A percentile compares a stretch with the other conserved stretches of the same genome.
Conservation (phyloP, 345 rosid genomes). For the Linum lewisii region DNA sequence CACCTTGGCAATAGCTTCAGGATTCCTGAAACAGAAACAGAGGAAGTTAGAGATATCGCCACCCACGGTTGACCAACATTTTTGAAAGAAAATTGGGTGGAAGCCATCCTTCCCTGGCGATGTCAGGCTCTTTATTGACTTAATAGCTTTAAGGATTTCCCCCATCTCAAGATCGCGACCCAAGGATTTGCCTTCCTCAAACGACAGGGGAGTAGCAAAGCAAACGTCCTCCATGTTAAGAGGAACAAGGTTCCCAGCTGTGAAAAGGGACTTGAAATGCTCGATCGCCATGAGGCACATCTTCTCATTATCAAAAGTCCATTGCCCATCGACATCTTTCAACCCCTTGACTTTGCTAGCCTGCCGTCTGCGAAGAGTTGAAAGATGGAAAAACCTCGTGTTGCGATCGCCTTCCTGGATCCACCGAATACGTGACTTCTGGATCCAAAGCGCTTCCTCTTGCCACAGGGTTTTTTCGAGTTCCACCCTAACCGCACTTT, state of each 20-base stretch:
- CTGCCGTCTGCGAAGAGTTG: too few species aligned
- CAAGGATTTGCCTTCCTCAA: background rate
- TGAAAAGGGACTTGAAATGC: too few species aligned
- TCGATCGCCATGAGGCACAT: too few species aligned
- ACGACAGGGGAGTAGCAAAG: too few species aligned
- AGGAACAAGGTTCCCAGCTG: too few species aligned
- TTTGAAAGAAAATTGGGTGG: background rate
- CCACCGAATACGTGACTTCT: background rate
- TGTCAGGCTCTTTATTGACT: background rate
- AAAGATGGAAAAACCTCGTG: background rate
- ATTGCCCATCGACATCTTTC: too few species aligned
- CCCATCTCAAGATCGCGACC: background rate
- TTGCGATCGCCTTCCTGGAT: background rate
- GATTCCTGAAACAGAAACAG: background rate
- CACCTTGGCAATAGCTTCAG: background rate
- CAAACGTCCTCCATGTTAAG: too few species aligned
- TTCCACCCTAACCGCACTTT: background rate
- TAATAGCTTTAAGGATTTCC: background rate
- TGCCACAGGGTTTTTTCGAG: background rate
- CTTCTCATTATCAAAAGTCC: too few species aligned
- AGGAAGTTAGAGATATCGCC: background rate
- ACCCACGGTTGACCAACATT: background rate
- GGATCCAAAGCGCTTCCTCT: background rate
- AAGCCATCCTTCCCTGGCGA: background rate
- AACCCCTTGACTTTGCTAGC: too few species aligned